Percentiles rank a stretch among this genome's conserved stretches.
Evolutionary conservation across 805 yeast species (phyloP).

Genomic region (Lachancea nothofagi): DNA sequence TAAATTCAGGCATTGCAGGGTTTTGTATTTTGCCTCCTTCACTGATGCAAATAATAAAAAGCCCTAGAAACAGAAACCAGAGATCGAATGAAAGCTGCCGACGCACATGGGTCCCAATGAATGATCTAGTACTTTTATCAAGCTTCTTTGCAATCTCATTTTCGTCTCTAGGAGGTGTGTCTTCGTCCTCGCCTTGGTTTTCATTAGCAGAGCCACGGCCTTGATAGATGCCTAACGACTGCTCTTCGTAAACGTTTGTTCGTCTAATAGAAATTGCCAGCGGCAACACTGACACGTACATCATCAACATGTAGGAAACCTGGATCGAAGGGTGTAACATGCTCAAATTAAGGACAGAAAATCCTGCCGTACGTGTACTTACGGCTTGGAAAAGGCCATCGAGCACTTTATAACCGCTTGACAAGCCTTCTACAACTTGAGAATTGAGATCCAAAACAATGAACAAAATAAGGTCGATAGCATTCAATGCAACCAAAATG

Average conservation of each 20-base stretch:
- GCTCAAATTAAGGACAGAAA: slow-evolving; percentile 64
- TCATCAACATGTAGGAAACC: slow-evolving; percentile 91
- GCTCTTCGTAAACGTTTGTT: slow-evolving; percentile 97
- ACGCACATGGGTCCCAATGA: slow-evolving; percentile 81
- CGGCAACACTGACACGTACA: slow-evolving; percentile 96
- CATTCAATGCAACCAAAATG: slow-evolving; percentile 67
- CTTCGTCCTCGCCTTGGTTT: slow-evolving; percentile 24
- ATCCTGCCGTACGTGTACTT: slow-evolving; percentile 92
- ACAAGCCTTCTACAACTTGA: slow-evolving; percentile 44
- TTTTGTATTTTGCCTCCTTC: slow-evolving; percentile 61
- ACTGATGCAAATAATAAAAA: slow-evolving; percentile 80
- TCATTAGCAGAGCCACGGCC: slow-evolving; percentile 35
- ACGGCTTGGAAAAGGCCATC: slow-evolving; percentile 89
- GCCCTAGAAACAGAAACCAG: slow-evolving; percentile 86
- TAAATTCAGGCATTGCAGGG: slow-evolving; percentile 44
- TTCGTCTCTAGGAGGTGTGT: slow-evolving; percentile 18
- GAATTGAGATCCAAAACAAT: slow-evolving; percentile 67
- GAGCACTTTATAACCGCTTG: slow-evolving; percentile 63
- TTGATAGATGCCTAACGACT: slow-evolving; percentile 81
- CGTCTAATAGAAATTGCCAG: slow-evolving; percentile 93
- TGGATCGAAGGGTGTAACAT: slow-evolving; percentile 83
- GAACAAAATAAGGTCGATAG: slow-evolving; percentile 73
- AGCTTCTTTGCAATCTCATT: slow-evolving; percentile 19
- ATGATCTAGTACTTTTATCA: slow-evolving; percentile 43
- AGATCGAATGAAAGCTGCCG: slow-evolving; percentile 89